Conservation (phyloP, 2,329 filamentous ascomycete genomes). For the Diaporthe sp. region DNA sequence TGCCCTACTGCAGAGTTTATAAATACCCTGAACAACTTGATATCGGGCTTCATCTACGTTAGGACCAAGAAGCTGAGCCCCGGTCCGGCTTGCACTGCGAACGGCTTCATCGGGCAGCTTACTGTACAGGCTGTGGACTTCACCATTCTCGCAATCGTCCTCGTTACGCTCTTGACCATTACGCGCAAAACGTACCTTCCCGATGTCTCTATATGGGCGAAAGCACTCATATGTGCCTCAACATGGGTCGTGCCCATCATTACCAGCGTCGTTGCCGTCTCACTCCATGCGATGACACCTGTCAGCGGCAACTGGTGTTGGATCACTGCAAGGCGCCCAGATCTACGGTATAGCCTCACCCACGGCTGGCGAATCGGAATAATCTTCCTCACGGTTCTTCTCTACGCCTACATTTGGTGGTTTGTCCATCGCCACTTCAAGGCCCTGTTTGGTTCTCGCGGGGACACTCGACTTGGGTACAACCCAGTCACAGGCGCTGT, state of each 20-base stretch:
- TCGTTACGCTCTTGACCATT: slow-evolving; percentile 41
- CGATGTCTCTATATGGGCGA: slow-evolving; percentile 42
- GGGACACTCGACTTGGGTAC: background rate
- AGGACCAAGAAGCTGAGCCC: slow-evolving; percentile 40
- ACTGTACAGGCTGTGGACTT: slow-evolving; percentile 56
- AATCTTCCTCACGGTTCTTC: slow-evolving; percentile 50
- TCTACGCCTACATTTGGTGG: slow-evolving; percentile 56
- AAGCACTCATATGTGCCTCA: slow-evolving; percentile 47
- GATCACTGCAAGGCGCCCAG: slow-evolving; percentile 49
- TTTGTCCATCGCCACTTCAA: slow-evolving; percentile 41
- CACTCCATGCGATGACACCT: slow-evolving; percentile 43
- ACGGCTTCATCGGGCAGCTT: slow-evolving; percentile 57
- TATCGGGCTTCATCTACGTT: slow-evolving; percentile 51
- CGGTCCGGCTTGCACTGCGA: slow-evolving; percentile 50
- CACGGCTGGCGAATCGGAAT: slow-evolving; percentile 58
- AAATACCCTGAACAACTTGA: slow-evolving; percentile 53
- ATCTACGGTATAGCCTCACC: slow-evolving; percentile 54
- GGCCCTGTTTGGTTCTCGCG: slow-evolving; percentile 15
- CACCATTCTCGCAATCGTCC: slow-evolving; percentile 55
- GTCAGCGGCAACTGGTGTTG: slow-evolving; percentile 57
- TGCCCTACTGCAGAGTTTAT: slow-evolving; percentile 47
- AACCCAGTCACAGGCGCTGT: slow-evolving; percentile 7
- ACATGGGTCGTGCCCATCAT: slow-evolving; percentile 53
- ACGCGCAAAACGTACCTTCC: slow-evolving; percentile 47
- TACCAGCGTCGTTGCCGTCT: slow-evolving; percentile 47